Percentiles rank a stretch among this genome's conserved stretches.
Conservation (phyloP, 202 grass and related monocot genomes). For the Setaria viridis region DNA sequence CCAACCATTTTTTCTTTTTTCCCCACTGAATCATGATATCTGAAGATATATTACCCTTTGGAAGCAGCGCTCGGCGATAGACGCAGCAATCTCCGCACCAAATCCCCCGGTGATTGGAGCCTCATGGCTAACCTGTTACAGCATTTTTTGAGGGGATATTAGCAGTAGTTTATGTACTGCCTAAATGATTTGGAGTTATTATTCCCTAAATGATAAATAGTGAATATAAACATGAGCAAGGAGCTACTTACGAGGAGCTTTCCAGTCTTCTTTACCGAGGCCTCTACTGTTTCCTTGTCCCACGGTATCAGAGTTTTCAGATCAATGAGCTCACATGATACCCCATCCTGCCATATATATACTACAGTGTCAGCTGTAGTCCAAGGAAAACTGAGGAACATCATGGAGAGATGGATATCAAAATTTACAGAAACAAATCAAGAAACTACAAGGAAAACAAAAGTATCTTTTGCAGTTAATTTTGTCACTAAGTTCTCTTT, state of each 20-base stretch:
- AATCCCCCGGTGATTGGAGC: conserved; percentile 91
- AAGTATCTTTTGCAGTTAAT: neutral
- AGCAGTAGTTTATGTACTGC: neutral
- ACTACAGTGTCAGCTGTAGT: neutral
- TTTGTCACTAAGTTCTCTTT: neutral
- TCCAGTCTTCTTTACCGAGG: conserved; percentile 91
- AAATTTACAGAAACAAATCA: conserved; percentile 4
- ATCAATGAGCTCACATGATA: conserved; percentile 96
- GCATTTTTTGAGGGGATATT: neutral
- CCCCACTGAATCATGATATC: neutral
- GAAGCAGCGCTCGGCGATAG: conserved; percentile 87
- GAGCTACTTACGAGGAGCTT: conserved; percentile 74
- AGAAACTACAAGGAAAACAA: neutral
- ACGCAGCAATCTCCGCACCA: conserved; percentile 89
- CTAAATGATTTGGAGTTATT: neutral
- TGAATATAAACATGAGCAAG: neutral
- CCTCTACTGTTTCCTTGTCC: conserved; percentile 90
- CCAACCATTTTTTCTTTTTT: neutral
- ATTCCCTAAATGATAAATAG: neutral
- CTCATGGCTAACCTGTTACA: conserved; percentile 84
- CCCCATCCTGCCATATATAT: conserved; percentile 69
- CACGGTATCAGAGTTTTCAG: conserved; percentile 93
- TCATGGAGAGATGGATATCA: neutral
- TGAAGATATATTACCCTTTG: conserved; percentile 64
- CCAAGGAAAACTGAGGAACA: neutral